Evolutionary conservation across 345 rosid genomes (phyloP), one percentile per base, ranked within the genome.

Genomic region (Arabidopsis thaliana): DNA sequence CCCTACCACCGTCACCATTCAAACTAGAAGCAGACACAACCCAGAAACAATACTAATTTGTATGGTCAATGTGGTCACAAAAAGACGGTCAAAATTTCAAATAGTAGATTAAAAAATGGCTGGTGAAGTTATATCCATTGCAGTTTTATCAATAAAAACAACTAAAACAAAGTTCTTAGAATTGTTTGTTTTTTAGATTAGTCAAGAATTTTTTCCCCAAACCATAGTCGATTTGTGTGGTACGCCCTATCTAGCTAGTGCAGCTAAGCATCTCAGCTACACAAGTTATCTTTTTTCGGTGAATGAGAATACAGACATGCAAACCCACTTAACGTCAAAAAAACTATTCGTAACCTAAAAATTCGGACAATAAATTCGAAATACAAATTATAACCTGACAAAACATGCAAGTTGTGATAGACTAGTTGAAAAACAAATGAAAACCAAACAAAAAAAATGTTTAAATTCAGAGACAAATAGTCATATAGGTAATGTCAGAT

Each of bases 321-420:
- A 45, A 70, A 33, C 55, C 42, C 48, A 22, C 48, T 45, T 48
- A 23, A 49, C 16, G 59, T 60, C 50, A 60, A 59, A 60, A 59
- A 49, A 49, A 34, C 22, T 48, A 60, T 37, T 71, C 57, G 12
- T 1, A 61, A 24, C 68, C 76, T 51, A 30, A 8, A 73, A 62
- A 7, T 12, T 72, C 70, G 62, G 67, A 42, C 62, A 41, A 51
- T 12, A 52, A 20, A 28, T 41, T 73, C 38, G 37, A 42, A 62
- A 73, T 73, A 73, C 56, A 73, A 38, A 63, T 22, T 41, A 42
- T 32, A 64, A 73, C 25, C 75, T 77, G 80, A 70, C 75, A 77
- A 63, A 64, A 53, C 71, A 77, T 69, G 80, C 66, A 77, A 70
- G 75, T 77, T 70, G 80, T 76, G 45, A 36, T 51, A 67, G 40